Base-by-base conservation (phyloP, 108 stramenopile genomes). In the Ochromonas danica region DNA sequence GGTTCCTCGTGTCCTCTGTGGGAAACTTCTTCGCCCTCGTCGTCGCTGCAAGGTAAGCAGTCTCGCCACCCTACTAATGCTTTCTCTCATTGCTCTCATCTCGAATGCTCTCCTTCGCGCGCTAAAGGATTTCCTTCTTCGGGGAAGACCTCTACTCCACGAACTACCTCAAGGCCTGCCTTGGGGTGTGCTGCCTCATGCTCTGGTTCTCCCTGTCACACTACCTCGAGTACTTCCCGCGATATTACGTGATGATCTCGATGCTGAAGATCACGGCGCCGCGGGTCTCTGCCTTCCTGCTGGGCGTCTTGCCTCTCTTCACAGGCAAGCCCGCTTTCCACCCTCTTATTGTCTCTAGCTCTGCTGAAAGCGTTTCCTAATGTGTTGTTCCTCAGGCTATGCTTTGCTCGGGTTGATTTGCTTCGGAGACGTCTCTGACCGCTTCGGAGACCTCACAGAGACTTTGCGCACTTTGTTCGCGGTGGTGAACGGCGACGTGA, bases 171-270 rank as follows among this genome's bases (percentile, higher is more conserved):
- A 57, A 57, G 22, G 51, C 51, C 22, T 57, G 51, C 22, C 22
- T 57, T 10, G 51, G 51, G 17, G 51, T 57, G 51, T 10, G 17
- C 51, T 57, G 51, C 22, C 51, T 57, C 51, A 57, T 57, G 51
- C 22, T 17, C 22, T 57, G 51, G 51, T 57, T 57, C 51, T 10
- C 51, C 10, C 51, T 57, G 51, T 17, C 22, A 17, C 51, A 57
- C 10, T 57, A 57, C 51, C 22, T 57, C 17, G 51, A 57, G 51
- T 57, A 17, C 22, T 57, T 57, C 51, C 51, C 51, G 22, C 51
- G 51, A 22, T 57, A 77, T 33, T 77, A 51, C 75, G 40, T 77
- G 57, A 43, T 77, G 43, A 77, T 77, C 6, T 45, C 27, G 28
- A 57, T 27, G 43, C 43, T 77, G 25, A 77, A 77, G 40, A 1